phyloP scores from a whole-genome alignment of 2,329 filamentous ascomycete genomes.

The Cytospora piceae region DNA sequence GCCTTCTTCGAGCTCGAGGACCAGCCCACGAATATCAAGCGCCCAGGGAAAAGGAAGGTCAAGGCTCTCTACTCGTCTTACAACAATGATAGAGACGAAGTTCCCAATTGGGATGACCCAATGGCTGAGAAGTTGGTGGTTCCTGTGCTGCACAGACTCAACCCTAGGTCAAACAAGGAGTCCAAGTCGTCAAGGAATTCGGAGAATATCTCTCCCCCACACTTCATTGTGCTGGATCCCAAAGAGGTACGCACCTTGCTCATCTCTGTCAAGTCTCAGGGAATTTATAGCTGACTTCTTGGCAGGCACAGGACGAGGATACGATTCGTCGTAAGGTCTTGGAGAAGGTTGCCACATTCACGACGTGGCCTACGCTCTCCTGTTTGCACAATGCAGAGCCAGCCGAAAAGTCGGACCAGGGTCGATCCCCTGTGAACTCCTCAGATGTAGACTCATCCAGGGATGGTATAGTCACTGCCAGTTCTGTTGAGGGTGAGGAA shows the following conservation, averaged over 20 bases:
- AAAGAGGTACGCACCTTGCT: slow-evolving; percentile 60
- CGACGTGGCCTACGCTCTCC: slow-evolving; percentile 58
- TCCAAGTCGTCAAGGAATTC: slow-evolving; percentile 32
- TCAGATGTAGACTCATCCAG: slow-evolving; percentile 69
- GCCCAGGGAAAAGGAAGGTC: slow-evolving; percentile 45
- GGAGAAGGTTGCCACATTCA: slow-evolving; percentile 74
- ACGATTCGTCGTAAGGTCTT: slow-evolving; percentile 80
- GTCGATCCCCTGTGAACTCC: slow-evolving; percentile 67
- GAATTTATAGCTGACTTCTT: slow-evolving; percentile 41
- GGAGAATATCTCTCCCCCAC: slow-evolving; percentile 51
- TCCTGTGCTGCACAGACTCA: slow-evolving; percentile 67
- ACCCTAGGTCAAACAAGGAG: slow-evolving; percentile 32
- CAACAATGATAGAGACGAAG: slow-evolving; percentile 47
- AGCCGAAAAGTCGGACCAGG: slow-evolving; percentile 63
- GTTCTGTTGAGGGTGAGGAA: slow-evolving; percentile 85
- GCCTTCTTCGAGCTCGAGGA: slow-evolving; percentile 78
- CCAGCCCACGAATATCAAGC: slow-evolving; percentile 75
- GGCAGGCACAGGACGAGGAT: slow-evolving; percentile 61
- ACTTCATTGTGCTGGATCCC: slow-evolving; percentile 75
- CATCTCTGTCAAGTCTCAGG: not conserved
- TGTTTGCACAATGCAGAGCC: slow-evolving; percentile 49
- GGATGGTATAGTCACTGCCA: slow-evolving; percentile 68
- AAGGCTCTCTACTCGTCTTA: slow-evolving; percentile 51
- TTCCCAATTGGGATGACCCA: slow-evolving; percentile 60
- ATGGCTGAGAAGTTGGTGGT: slow-evolving; percentile 70